These are phyloP conservation scores for Kondoa subrosea DNA, from an alignment of 768 basidiomycete species.

Conservation along the genomic window DNA sequence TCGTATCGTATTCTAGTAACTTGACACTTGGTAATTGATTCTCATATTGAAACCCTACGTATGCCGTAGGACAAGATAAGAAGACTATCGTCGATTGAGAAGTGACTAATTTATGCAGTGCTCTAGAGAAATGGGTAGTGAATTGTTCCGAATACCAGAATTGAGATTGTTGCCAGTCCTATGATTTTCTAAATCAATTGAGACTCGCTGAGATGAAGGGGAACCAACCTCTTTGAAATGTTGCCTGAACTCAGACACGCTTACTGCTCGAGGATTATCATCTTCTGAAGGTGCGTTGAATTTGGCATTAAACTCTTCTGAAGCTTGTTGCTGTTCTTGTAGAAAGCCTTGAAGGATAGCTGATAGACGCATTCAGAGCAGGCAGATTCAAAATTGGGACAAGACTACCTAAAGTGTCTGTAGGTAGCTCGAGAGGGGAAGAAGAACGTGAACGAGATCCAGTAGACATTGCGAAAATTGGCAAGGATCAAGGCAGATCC, in stretches of 20 bases:
- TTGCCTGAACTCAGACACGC: background rate
- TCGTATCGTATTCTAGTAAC: slow-evolving; percentile 20
- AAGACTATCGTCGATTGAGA: slow-evolving; percentile 11
- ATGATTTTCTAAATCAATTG: no score
- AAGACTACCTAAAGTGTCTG: background rate
- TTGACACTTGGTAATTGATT: background rate
- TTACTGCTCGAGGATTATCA: background rate
- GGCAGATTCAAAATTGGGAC: background rate
- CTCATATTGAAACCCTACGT: slow-evolving; percentile 19
- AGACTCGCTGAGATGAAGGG: no score
- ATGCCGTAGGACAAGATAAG: slow-evolving; percentile 19
- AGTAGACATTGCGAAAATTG: background rate
- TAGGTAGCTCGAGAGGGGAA: background rate
- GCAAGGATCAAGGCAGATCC: no score
- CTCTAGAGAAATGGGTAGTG: background rate
- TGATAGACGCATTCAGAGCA: background rate
- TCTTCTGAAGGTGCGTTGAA: background rate
- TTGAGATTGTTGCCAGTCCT: background rate
- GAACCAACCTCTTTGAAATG: background rate
- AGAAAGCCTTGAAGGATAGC: background rate
- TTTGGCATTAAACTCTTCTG: background rate
- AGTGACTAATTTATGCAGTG: background rate
- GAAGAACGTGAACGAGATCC: background rate
- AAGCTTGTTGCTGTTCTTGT: background rate
- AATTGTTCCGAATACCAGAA: background rate